Base-by-base conservation (phyloP, 345 rosid species). In the Erysimum cheiranthoides region DNA sequence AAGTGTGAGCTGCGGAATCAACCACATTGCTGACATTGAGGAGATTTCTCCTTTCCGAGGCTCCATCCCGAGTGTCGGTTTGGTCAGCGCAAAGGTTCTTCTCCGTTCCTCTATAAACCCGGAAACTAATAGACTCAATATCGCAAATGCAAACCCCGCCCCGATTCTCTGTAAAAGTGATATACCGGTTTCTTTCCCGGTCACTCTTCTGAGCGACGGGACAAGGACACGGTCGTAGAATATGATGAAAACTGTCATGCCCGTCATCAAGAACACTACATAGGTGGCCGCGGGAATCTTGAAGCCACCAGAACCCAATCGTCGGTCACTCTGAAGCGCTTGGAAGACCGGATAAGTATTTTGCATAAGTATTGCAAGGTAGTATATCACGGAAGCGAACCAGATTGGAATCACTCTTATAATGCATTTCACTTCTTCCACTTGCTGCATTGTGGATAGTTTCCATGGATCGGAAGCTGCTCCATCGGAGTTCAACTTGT, bases 351-450 rank as follows among this genome's bases (percentile, higher is more conserved):
- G 82, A 49, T 86, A 89, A 9, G 87, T 87, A 34, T 78, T 79
- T 21, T 85, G 89, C 32, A 85, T 84, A 39, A 32, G 57, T 31
- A 82, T 38, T 13, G 83, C 79, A 10, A 83, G 66, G 38, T 71
- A 68, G 79, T 67, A 87, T 2, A 89, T 25, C 21, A 82, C 70
- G 9, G 84, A 65, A 2, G 92, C 77, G 4, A 79, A 61, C 95
- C 92, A 87, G 61, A 89, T 80, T 8, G 92, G 92, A 17, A 87
- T 68, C 77, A 87, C 82, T 78, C 89, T 83, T 18, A 81, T 3
- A 77, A 85, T 43, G 42, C 95, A 89, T 68, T 89, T 89, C 74
- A 75, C 80, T 85, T 89, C 91, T 66, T 89, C 92, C 27, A 87
- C 87, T 82, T 89, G 92, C 61, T 89, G 92, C 72, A 85, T 39